phyloP scores from a whole-genome alignment of 306 rosid genomes.

The Gynostemma pentaphyllum region DNA sequence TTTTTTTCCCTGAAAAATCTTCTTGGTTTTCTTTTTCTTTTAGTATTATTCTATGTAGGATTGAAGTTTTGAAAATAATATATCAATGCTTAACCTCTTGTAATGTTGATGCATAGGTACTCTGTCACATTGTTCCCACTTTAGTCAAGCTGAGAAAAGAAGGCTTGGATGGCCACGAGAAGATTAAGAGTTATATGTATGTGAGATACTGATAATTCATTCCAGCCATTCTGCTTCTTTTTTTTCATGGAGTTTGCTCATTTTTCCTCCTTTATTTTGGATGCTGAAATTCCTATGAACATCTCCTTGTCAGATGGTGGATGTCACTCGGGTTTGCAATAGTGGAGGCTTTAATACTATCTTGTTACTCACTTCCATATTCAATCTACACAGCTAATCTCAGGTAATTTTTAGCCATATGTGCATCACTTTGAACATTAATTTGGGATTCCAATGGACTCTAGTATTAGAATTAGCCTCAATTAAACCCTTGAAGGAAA shows the following conservation, averaged over 20 bases:
- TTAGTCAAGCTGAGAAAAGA: conserved; percentile 93
- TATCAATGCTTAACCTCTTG: not conserved
- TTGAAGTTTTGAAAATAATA: not conserved
- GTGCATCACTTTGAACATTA: not conserved
- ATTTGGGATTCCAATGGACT: conserved; percentile 1
- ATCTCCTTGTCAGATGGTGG: conserved; percentile 74
- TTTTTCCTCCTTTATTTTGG: conserved; percentile 13
- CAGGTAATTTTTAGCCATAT: conserved; percentile 37
- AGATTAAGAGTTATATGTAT: conserved; percentile 98
- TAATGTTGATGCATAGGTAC: conserved; percentile 48
- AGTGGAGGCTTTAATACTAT: conserved; percentile 64
- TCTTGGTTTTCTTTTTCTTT: not conserved
- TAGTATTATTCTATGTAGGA: not conserved
- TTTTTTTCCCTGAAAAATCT: not conserved
- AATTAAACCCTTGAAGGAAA: not conserved
- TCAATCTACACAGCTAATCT: conserved; percentile 67
- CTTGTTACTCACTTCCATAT: conserved; percentile 91
- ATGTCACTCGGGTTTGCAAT: conserved; percentile 92
- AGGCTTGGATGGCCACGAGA: conserved; percentile 95
- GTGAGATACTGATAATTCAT: conserved; percentile 65
- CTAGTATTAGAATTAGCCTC: conserved; percentile 1
- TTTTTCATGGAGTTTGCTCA: not conserved
- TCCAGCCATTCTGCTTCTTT: conserved; percentile 38
- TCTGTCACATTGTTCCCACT: conserved; percentile 80
- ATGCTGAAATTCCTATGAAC: conserved; percentile 14